Evolutionary conservation across 345 rosid species (phyloP).

Genomic region (Limnanthes douglasii): DNA sequence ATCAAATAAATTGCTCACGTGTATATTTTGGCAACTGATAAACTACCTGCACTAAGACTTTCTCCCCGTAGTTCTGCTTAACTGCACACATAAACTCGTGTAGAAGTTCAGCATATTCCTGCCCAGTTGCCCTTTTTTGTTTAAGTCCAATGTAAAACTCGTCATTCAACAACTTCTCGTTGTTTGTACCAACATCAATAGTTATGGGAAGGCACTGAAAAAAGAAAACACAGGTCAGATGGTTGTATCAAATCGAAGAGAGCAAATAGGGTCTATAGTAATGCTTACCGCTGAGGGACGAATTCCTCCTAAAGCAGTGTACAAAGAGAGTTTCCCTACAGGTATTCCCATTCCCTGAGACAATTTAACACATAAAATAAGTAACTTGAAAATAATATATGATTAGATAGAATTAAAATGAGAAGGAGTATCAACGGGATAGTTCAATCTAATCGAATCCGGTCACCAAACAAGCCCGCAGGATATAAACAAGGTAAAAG

Average conservation of each 20-base stretch:
- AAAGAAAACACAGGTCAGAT: neutral
- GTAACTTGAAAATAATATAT: too few species aligned
- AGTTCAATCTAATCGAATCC: too few species aligned
- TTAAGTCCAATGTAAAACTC: conserved; percentile 79
- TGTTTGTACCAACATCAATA: conserved; percentile 89
- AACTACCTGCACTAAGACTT: conserved; percentile 71
- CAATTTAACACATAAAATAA: too few species aligned
- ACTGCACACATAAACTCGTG: conserved; percentile 89
- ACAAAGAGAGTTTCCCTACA: conserved; percentile 77
- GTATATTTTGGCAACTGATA: neutral
- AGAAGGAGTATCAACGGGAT: too few species aligned
- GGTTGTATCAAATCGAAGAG: neutral
- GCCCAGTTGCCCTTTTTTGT: conserved; percentile 72
- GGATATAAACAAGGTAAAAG: too few species aligned
- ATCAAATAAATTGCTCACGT: too few species aligned
- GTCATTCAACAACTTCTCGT: conserved; percentile 48
- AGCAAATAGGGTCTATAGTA: neutral
- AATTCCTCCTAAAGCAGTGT: conserved; percentile 80
- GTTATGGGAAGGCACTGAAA: conserved; percentile 75
- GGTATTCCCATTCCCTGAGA: conserved; percentile 93
- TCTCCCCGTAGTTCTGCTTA: conserved; percentile 87
- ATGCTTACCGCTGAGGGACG: conserved; percentile 78
- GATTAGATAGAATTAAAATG: too few species aligned
- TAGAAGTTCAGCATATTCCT: conserved; percentile 88
- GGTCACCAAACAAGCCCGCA: too few species aligned